Conservation (phyloP, 1,284 basidiomycete species). For the Takashimella koratensis region DNA sequence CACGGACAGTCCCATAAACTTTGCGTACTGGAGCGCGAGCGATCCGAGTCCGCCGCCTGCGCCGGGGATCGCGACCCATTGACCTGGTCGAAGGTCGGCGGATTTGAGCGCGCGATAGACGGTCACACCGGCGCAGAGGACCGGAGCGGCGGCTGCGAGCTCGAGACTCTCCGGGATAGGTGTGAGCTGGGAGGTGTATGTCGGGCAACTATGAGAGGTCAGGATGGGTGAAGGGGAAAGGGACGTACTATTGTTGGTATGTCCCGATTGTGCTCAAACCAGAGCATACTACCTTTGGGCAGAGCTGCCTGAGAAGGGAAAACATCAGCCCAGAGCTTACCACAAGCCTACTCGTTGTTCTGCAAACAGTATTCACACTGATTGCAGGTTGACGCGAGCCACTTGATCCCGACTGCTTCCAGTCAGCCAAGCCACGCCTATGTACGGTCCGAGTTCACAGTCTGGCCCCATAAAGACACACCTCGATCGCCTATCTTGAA, state of each 20-base stretch:
- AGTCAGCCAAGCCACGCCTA: conserved; percentile 49
- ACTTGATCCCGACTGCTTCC: conserved; percentile 81
- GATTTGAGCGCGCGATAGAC: conserved; percentile 77
- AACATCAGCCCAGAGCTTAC: not conserved
- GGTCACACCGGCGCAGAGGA: conserved; percentile 66
- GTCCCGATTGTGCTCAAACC: conserved; percentile 58
- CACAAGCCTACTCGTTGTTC: conserved; percentile 58
- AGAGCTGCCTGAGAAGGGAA: conserved; percentile 47
- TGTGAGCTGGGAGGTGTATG: conserved; percentile 66
- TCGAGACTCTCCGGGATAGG: conserved; percentile 66
- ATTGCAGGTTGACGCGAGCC: conserved; percentile 67
- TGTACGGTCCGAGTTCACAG: no score
- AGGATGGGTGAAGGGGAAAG: not conserved
- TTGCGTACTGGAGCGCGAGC: conserved; percentile 70
- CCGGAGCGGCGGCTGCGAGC: conserved; percentile 69
- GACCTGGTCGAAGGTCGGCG: conserved; percentile 64
- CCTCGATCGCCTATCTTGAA: conserved; percentile 20
- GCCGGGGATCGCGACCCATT: conserved; percentile 69
- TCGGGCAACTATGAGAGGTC: conserved; percentile 18
- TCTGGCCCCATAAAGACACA: no score
- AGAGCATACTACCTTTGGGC: conserved; percentile 59
- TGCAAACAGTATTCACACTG: conserved; percentile 72
- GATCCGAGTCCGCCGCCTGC: conserved; percentile 51
- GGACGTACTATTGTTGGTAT: conserved; percentile 29
- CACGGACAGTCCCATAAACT: conserved; percentile 68